Base-by-base conservation (phyloP, 805 yeast species). In the Vanderwaltozyma polyspora region DNA sequence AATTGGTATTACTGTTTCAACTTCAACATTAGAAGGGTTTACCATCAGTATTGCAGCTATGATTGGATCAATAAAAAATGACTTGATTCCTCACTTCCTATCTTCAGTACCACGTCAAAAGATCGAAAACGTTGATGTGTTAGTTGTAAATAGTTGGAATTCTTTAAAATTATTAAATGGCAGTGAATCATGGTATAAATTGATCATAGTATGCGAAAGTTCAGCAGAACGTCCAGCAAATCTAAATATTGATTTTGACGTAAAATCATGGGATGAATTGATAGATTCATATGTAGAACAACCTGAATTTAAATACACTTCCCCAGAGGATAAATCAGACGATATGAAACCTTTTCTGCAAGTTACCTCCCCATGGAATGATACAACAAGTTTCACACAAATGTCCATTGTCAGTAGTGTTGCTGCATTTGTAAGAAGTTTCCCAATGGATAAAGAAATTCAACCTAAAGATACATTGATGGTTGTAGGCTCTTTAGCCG, bases 401-500 rank as follows among this genome's bases (percentile, higher is more conserved):
- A 58, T 67, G 37, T 70, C 72, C 41, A 50, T 74, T 27, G 68
- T 73, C 4, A 67, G 77, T 41, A 63, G 74, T 6, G 55, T 69
- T 23, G 73, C 81, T 2, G 63, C 79, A 1, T 59, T 68, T 17
- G 57, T 65, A 4, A 60, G 52, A 25, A 43, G 49, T 0, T 49
- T 60, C 11, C 63, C 67, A 12, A 30, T 58, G 7, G 61, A 52
- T 9, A 56, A 65, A 27, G 70, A 64, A 32, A 31, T 67, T 19
- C 46, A 48, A 21, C 23, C 40, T 12, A 37, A 43, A 11, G 63
- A 67, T 39, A 34, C 42, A 35, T 25, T 63, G n/a, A 35, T 55
- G 2, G 50, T 59, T 2, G 49, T 55, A 7, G 46, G 43, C 5
- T 32, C 43, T 5, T 33, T 40, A 10, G 38, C 40, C 10, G 33